Evolutionary conservation across 2,329 filamentous ascomycete species (phyloP).

Genomic region (Fusarium praegraminearum): DNA sequence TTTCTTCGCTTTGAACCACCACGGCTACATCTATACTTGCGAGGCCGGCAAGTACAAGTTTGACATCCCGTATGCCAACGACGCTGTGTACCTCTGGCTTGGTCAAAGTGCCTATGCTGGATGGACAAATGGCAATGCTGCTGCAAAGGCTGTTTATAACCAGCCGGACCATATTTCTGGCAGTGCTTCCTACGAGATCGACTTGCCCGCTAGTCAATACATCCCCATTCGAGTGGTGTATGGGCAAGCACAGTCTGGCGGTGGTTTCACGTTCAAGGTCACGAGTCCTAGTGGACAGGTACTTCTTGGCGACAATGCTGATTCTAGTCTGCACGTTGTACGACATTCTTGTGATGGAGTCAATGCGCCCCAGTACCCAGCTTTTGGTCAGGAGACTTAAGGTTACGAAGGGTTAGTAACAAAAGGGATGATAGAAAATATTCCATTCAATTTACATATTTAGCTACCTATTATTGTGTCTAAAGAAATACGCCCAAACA

Average conservation of each 20-base stretch:
- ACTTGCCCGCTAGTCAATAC: accelerated
- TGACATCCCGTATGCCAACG: slow-evolving; percentile 10
- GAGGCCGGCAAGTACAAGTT: slow-evolving; percentile 14
- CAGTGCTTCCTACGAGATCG: accelerated
- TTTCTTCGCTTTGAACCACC: slow-evolving; percentile 18
- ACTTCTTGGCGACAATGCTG: background rate
- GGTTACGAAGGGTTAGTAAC: accelerated
- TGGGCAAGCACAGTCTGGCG: slow-evolving; percentile 8
- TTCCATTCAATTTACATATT: background rate
- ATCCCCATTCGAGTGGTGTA: background rate
- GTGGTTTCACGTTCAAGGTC: background rate
- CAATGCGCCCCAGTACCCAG: accelerated
- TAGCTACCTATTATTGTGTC: background rate
- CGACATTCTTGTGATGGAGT: background rate
- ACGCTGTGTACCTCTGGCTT: slow-evolving; percentile 5
- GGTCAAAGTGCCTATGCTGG: background rate
- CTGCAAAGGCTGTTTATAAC: slow-evolving; percentile 9
- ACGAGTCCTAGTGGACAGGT: slow-evolving; percentile 1
- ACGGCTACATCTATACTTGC: slow-evolving; percentile 5
- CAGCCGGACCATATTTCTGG: slow-evolving; percentile 16
- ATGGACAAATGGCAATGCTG: background rate
- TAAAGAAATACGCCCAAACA: too few relatives aligned
- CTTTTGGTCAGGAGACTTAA: background rate
- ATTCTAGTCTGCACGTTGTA: background rate
- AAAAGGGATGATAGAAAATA: too few relatives aligned